These are phyloP conservation scores for Auricularia auricula-judae DNA, from an alignment of 768 basidiomycete species.

Conservation along the genomic window DNA sequence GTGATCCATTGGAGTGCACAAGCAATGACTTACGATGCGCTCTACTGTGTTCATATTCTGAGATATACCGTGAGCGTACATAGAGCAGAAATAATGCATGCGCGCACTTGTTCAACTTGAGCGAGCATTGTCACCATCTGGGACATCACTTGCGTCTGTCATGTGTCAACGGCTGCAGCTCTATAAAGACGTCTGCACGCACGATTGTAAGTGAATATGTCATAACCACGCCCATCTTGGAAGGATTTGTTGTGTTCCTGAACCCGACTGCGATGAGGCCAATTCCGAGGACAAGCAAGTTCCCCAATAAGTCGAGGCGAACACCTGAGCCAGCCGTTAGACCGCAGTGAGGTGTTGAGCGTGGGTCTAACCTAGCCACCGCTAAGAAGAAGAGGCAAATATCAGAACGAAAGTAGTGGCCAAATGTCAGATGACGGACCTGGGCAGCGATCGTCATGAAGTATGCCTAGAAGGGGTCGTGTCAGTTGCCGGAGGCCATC, in stretches of 20 bases:
- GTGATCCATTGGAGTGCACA: neutral
- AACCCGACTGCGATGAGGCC: conserved; percentile 58
- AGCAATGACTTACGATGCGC: conserved; percentile 32
- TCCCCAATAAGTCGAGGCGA: conserved; percentile 56
- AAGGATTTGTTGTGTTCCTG: conserved; percentile 40
- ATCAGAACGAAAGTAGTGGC: too few species aligned
- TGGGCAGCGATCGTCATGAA: conserved; percentile 57
- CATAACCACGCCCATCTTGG: conserved; percentile 52
- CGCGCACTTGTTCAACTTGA: neutral
- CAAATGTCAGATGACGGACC: conserved; percentile 13
- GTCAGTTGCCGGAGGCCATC: conserved; percentile 42
- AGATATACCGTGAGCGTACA: neutral
- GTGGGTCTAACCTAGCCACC: neutral
- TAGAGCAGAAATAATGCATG: neutral
- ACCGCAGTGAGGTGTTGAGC: conserved; percentile 1
- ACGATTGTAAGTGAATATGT: conserved; percentile 31
- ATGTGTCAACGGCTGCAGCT: too few species aligned
- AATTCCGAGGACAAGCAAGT: conserved; percentile 62
- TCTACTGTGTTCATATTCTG: conserved; percentile 62
- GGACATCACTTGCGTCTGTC: neutral
- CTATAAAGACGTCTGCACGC: neutral
- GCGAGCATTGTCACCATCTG: neutral
- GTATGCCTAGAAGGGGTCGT: neutral
- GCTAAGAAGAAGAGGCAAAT: neutral
- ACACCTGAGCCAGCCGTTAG: conserved; percentile 27